These are phyloP conservation scores for Exophiala spinifera DNA, from an alignment of 2,329 filamentous ascomycete species.

Conservation along the genomic window DNA sequence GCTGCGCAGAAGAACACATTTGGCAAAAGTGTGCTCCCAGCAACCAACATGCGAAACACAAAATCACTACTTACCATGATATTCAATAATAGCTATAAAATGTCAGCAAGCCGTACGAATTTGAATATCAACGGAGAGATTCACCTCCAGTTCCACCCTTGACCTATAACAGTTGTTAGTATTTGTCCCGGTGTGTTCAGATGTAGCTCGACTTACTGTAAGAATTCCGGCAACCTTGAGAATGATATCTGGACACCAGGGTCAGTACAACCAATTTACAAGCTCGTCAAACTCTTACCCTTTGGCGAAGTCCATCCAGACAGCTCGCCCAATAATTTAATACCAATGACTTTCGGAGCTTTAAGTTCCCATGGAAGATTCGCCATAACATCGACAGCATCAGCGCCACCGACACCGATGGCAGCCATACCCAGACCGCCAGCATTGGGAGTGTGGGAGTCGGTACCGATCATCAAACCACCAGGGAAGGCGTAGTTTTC, in stretches of 20 bases:
- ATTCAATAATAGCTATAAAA: constrained; percentile 49
- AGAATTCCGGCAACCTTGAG: constrained; percentile 95
- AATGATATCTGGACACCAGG: constrained; percentile 69
- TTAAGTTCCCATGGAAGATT: constrained; percentile 97
- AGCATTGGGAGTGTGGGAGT: constrained; percentile 95
- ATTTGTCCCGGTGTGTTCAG: background rate
- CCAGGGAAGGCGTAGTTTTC: constrained; percentile 99
- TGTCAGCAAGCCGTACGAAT: background rate
- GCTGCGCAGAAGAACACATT: too few species aligned
- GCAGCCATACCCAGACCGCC: constrained; percentile 83
- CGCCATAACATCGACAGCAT: constrained; percentile 98
- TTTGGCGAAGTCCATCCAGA: constrained; percentile 92
- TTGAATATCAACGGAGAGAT: background rate
- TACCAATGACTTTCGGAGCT: constrained; percentile 94
- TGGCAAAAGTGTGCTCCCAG: too few species aligned
- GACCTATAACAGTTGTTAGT: constrained; percentile 38
- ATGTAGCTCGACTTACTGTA: constrained; percentile 51
- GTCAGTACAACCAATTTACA: constrained; percentile 6
- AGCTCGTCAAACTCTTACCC: constrained; percentile 54
- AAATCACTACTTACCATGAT: constrained; percentile 44
- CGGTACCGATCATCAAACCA: constrained; percentile 94
- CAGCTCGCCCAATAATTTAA: constrained; percentile 85
- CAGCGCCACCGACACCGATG: constrained; percentile 96
- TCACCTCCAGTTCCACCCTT: constrained; percentile 92
- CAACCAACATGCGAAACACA: too few species aligned